Base-by-base conservation (phyloP, 306 rosid species). In the Hippophae gyantsensis region DNA sequence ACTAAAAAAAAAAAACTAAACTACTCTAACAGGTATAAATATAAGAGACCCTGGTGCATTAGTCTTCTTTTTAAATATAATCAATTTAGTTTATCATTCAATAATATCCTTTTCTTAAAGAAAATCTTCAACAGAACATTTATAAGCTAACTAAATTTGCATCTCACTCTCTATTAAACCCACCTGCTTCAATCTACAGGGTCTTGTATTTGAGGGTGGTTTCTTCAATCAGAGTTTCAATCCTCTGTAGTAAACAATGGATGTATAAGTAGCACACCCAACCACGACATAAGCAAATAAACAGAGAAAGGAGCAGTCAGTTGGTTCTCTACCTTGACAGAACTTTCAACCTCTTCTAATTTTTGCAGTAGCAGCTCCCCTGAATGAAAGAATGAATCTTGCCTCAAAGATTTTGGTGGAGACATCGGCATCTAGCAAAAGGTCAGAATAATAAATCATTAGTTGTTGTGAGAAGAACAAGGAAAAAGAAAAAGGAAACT, bases 301-400 rank as follows among this genome's bases (percentile, higher is more conserved):
- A 8, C 5, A 65, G 53, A 41, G 27, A 52, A 12, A 69, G 42
- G 56, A 42, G 12, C 3, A 42, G 40, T 10, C 32, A 32, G 66
- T 52, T 44, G 55, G 25, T 7, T 59, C 68, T 69, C 50, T 32
- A 85, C 96, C 96, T 85, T 87, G 58, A 87, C 82, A 47, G 95
- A 85, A 80, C 72, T 87, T 79, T 86, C 96, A 79, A 87, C 79
- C 78, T 92, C 98, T 67, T 87, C 98, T 13, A 92, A 83, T 65
- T 85, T 92, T 70, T 87, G 98, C 69, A 92, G 58, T 55, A 87
- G 70, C 68, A 68, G 72, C 68, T 92, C 89, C 69, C 79, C 83
- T 13, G 77, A 73, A 60, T 69, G 69, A 27, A 72, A 63, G 67
- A 65, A 64, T 3, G 78, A 74, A 57, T 86, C 95, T 6, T 75